Conservation (phyloP, 306 rosid species). For the Phaseolus lunatus region DNA sequence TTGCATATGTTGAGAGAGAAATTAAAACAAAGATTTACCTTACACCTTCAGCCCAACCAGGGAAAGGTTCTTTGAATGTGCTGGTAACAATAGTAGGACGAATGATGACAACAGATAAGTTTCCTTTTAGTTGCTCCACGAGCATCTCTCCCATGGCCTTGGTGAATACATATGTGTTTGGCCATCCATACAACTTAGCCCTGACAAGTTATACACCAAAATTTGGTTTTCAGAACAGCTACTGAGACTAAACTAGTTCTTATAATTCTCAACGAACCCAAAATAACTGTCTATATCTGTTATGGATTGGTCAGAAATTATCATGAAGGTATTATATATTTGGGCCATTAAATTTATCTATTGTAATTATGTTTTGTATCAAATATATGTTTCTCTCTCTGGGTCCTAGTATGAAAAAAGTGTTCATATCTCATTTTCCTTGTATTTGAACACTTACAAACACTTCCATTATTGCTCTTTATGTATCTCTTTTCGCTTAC, state of each 20-base stretch:
- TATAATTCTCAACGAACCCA: no score
- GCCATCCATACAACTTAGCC: constrained; percentile 87
- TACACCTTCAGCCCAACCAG: constrained; percentile 94
- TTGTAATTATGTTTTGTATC: no score
- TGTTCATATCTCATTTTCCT: no score
- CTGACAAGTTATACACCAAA: constrained; percentile 45
- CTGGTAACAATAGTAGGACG: constrained; percentile 90
- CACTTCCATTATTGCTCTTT: no score
- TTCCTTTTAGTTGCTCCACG: constrained; percentile 55
- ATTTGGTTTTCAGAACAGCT: background rate
- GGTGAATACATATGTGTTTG: constrained; percentile 92
- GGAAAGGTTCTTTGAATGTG: constrained; percentile 89
- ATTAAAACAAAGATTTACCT: constrained; percentile 54
- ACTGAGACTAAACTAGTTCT: no score
- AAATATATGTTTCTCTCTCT: no score
- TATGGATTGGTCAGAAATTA: background rate
- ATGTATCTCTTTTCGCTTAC: no score
- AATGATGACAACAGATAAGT: constrained; percentile 59
- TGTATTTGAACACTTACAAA: no score
- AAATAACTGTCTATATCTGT: background rate
- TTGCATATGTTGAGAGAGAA: background rate
- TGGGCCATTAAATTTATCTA: no score
- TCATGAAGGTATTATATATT: background rate
- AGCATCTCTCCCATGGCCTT: constrained; percentile 98
- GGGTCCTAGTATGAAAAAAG: no score